Evolutionary conservation across 352 stramenopile genomes (phyloP), one percentile per base, ranked within the genome.

Genomic region (Globisporangium alternatum): DNA sequence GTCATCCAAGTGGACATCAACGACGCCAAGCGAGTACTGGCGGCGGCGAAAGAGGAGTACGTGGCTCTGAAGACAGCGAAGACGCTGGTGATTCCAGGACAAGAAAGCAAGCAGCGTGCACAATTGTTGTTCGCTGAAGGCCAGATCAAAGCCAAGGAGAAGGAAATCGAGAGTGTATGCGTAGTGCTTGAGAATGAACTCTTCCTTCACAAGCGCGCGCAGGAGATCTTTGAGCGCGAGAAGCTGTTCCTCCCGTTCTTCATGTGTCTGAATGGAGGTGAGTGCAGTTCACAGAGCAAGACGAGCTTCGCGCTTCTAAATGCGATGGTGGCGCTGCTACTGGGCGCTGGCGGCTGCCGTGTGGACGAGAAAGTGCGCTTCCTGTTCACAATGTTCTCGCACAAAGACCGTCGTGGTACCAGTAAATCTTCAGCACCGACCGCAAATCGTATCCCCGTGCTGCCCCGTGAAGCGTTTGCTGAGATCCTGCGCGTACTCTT

Each of bases 101-200:
- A 81, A 25, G 80, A 93, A 43, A 61, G 69, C 0, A 87, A 89
- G 28, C 70, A 86, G 9, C 78, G 86, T 13, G 80, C 79, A 5
- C 86, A 95, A 49, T 47, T 92, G 45, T 65, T 95, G 10, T 90
- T 86, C 62, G 83, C 81, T 2, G 78, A 92, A 72, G 82, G 82
- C 28, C 86, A 92, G 63, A 89, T 95, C 43, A 79, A 76, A 39
- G 66, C 73, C 1, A 75, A 67, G 28, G 86, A 95, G 56, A 82
- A 80, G 39, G 77, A 84, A 12, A 33, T 93, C 5, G 80, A 90
- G 45, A 63, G 63, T 0, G 62, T 88, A 21, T 90, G 81, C 9
- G 33, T 21, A 12, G 60, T 83, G 21, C 74, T 85, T n/a, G 82
- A 90, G 8, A 75, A 89, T 56, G 86, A 95, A 37, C 71, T 91